These are phyloP conservation scores for Myxozyma monticola DNA, from an alignment of 805 yeast genomes.

Conservation along the genomic window DNA sequence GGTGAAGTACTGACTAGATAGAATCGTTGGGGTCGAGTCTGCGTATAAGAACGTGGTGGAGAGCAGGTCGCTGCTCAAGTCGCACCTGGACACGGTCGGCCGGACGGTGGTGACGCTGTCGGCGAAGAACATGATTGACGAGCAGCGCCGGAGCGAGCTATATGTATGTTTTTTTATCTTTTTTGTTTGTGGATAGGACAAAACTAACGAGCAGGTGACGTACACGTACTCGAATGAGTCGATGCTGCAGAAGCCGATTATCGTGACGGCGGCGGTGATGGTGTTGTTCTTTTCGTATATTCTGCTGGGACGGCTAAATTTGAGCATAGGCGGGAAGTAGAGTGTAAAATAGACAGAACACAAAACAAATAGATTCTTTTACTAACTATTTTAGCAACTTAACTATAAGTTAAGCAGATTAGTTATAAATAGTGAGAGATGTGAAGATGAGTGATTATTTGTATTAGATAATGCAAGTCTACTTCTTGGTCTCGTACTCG, in stretches of 20 bases:
- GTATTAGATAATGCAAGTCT: too few species aligned
- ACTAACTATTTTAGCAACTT: background rate
- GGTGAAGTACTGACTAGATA: too few species aligned
- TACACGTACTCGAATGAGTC: slow-evolving; percentile 60
- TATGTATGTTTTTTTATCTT: slow-evolving; percentile 46
- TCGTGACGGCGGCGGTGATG: slow-evolving; percentile 47
- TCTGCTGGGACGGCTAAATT: slow-evolving; percentile 17
- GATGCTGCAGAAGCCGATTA: slow-evolving; percentile 63
- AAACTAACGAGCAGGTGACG: slow-evolving; percentile 7
- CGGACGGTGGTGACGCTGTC: slow-evolving; percentile 69
- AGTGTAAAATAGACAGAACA: too few species aligned
- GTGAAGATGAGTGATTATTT: too few species aligned
- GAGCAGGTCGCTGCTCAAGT: slow-evolving; percentile 49
- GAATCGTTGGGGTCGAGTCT: background rate
- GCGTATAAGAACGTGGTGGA: background rate
- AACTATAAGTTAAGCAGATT: background rate
- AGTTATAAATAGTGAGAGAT: too few species aligned
- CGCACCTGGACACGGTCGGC: slow-evolving; percentile 67
- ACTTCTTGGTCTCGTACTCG: background rate
- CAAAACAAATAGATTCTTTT: background rate
- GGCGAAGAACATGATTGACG: slow-evolving; percentile 67
- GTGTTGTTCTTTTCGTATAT: slow-evolving; percentile 57
- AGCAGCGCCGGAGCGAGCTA: slow-evolving; percentile 56
- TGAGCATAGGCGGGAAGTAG: slow-evolving; percentile 17
- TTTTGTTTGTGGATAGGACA: too few species aligned